phyloP scores from a whole-genome alignment of 257 asterid genomes.

The Verbena officinalis region DNA sequence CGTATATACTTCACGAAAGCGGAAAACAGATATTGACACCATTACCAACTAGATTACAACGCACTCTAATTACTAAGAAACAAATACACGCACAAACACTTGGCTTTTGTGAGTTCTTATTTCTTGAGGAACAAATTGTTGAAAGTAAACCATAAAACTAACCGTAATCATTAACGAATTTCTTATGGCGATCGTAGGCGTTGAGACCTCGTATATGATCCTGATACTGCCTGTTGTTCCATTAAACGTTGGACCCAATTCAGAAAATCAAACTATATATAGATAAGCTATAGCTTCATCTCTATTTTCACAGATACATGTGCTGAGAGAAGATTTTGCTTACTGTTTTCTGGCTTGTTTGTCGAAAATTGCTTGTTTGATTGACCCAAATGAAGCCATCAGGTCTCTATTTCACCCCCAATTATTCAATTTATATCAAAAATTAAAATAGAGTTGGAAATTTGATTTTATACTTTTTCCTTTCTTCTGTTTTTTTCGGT shows the following conservation, averaged over 20 bases:
- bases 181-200: conserved; percentile 97
- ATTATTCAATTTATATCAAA: conserved; percentile 3
- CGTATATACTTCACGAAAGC: background rate
- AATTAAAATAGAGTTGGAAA: background rate
- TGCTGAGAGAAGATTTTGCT: conserved; percentile 10
- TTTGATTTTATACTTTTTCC: too few species aligned
- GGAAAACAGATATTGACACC: background rate
- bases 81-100: background rate
- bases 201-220: conserved; percentile 91
- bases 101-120: background rate
- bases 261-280: background rate
- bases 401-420: conserved; percentile 21
- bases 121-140: conserved; percentile 16
- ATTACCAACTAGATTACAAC: background rate
- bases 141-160: conserved; percentile 23
- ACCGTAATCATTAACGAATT: conserved; percentile 85
- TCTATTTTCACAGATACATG: background rate
- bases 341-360: conserved; percentile 82
- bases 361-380: conserved; percentile 80
- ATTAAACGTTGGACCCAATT: conserved; percentile 14
- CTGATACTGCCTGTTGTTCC: conserved; percentile 76
- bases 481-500: background rate
- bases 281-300: background rate
- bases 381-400: conserved; percentile 83
- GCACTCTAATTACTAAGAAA: background rate